These are phyloP conservation scores for Monascus ruber DNA, from an alignment of 2,329 filamentous ascomycete genomes.

Conservation along the genomic window DNA sequence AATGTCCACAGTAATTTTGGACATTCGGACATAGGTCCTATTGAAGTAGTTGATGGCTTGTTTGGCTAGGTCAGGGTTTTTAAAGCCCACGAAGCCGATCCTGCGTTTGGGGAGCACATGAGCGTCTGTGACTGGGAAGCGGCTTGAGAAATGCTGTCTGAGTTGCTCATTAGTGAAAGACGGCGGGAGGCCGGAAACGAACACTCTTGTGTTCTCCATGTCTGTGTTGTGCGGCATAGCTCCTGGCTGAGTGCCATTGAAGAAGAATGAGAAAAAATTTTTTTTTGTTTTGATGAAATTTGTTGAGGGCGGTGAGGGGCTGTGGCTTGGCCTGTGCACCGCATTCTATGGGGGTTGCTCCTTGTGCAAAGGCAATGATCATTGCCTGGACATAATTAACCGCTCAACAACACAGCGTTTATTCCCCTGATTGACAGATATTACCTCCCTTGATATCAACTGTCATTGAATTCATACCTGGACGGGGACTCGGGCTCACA, in stretches of 20 bases:
- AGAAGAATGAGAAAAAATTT: slow-evolving; percentile 8
- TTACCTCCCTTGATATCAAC: no score
- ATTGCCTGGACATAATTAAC: no score
- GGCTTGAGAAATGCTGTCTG: slow-evolving; percentile 74
- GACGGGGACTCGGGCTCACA: neutral
- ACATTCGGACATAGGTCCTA: slow-evolving; percentile 89
- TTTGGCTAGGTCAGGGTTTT: slow-evolving; percentile 64
- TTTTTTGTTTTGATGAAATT: slow-evolving; percentile 18
- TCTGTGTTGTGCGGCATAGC: slow-evolving; percentile 16
- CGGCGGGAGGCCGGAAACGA: slow-evolving; percentile 65
- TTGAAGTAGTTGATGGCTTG: slow-evolving; percentile 92
- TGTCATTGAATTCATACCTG: no score
- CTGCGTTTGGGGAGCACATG: slow-evolving; percentile 81
- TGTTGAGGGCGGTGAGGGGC: slow-evolving; percentile 20
- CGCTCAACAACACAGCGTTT: no score
- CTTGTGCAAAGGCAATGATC: slow-evolving; percentile 3
- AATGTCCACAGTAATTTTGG: slow-evolving; percentile 79
- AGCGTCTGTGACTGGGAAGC: slow-evolving; percentile 72
- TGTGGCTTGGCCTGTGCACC: slow-evolving; percentile 14
- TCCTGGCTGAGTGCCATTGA: slow-evolving; percentile 2
- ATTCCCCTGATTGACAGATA: no score
- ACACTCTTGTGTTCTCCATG: slow-evolving; percentile 69
- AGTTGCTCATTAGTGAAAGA: slow-evolving; percentile 76
- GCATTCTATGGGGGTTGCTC: slow-evolving; percentile 4
- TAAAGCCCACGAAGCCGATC: slow-evolving; percentile 94